These are phyloP conservation scores for Capniomyces stellatus DNA, from an alignment of 371 early-diverging fungal genomes.

Conservation along the genomic window DNA sequence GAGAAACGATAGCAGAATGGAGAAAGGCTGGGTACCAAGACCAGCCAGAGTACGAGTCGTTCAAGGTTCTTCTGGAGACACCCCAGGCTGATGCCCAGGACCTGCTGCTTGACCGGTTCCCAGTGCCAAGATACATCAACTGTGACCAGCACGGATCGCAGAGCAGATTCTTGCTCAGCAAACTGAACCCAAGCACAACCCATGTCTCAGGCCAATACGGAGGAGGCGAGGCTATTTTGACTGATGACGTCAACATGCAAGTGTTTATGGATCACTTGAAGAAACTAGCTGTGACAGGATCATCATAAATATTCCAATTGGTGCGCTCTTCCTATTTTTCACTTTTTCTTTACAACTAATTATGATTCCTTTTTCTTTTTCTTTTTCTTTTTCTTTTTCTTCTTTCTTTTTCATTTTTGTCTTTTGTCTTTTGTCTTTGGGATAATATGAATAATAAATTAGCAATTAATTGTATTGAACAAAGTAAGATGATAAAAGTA, in stretches of 20 bases:
- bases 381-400: too few species aligned
- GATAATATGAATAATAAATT: too few species aligned
- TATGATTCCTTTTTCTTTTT: too few species aligned
- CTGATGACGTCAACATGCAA: conserved; percentile 94
- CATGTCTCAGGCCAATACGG: conserved; percentile 60
- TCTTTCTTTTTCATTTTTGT: too few species aligned
- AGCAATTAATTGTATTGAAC: too few species aligned
- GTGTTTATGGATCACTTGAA: conserved; percentile 94
- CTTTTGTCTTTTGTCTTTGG: too few species aligned
- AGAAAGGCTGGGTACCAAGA: conserved; percentile 84
- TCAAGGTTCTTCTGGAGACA: conserved; percentile 81
- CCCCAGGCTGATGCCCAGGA: conserved; percentile 81
- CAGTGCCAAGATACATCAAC: conserved; percentile 96
- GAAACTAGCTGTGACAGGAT: conserved; percentile 41
- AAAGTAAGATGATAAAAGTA: too few species aligned
- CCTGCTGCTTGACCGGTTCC: conserved; percentile 86
- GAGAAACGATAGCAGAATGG: conserved; percentile 84
- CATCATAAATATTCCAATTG: too few species aligned
- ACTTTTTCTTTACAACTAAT: too few species aligned
- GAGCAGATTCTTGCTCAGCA: conserved; percentile 96
- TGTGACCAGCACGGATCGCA: conserved; percentile 97
- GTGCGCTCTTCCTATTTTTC: too few species aligned
- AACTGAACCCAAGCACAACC: conserved; percentile 97
- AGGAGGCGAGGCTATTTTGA: conserved; percentile 67
- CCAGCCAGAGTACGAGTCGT: conserved; percentile 78